Evolutionary conservation across 2,329 filamentous ascomycete species (phyloP), one percentile per base, ranked within the genome.

Genomic region (Cucurbitaria berberidis): DNA sequence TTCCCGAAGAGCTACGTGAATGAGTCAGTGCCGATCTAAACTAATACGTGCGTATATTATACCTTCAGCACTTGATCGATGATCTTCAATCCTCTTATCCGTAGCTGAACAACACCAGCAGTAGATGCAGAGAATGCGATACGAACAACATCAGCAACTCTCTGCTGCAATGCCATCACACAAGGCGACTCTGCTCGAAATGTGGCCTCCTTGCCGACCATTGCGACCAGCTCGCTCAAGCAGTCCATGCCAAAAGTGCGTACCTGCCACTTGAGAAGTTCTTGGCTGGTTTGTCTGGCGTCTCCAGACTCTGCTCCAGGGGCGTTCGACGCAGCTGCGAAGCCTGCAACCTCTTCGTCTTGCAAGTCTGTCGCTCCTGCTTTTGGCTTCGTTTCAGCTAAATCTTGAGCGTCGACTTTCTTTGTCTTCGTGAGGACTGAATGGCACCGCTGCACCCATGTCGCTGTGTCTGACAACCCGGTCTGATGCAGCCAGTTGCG

Each of bases 91-190:
- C 95, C 95, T 81, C 92, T 91, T 34, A 99, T 88, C 22, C 95
- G 85, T 53, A 99, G 82, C 68, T 96, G 90, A 21, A 96, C 84
- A 0, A 99, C 93, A 61, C 90, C 91, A 2, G 93, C 93, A 0
- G 95, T 99, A 1, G 93, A 98, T 0, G 95, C 95, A 10, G 95
- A 97, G 75, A 99, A 99, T 0, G 95, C 93, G 83, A 98, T 96
- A 45, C 92, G 88, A 52, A 99, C 91, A 21, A 99, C 90, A 73
- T 99, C 95, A 3, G 91, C 93, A 50, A 99, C 86, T 67, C 86
- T 89, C 55, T 85, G 84, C 74, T 99, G 93, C 22, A 99, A 78
- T 4, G 89, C 90, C 40, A 84, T 76, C 68, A 96, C 89, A 4
- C 92, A 90, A 3, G 84, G 81, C 5, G 92, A 92, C 32, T 92